Conservation (phyloP, 345 rosid species). For the Dipteronia sinensis region DNA sequence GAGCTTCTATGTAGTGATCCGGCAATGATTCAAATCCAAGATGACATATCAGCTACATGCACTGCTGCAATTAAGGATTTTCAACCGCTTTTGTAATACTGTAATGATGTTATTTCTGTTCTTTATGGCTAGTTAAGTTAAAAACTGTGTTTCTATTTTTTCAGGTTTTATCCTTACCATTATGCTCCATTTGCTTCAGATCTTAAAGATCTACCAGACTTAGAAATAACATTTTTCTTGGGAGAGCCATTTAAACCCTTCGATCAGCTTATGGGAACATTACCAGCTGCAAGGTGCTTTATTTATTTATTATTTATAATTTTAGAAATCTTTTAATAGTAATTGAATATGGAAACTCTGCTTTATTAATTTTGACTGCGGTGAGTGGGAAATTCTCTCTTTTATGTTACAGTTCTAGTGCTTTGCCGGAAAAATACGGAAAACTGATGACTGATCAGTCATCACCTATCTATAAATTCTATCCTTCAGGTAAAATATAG, state of each 20-base stretch:
- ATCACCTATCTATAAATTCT: constrained; percentile 73
- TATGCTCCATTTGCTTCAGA: constrained; percentile 99
- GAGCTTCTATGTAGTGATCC: not conserved
- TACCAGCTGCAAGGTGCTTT: constrained; percentile 90
- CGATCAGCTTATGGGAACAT: constrained; percentile 98
- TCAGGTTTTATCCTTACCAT: constrained; percentile 98
- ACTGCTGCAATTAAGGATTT: constrained; percentile 9
- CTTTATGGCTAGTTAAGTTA: not conserved
- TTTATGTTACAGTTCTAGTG: constrained; percentile 66
- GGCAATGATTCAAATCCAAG: not conserved
- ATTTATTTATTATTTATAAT: not conserved
- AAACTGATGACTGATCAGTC: constrained; percentile 85
- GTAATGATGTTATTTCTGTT: not conserved
- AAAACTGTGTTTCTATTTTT: constrained; percentile 23
- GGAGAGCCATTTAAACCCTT: constrained; percentile 98
- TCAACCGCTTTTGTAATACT: not conserved
- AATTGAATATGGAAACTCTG: not conserved
- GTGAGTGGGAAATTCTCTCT: constrained; percentile 25
- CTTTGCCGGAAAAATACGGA: constrained; percentile 78
- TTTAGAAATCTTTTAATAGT: not conserved
- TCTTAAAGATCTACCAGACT: constrained; percentile 68
- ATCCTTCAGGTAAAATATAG: constrained; percentile 66
- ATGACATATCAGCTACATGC: not conserved
- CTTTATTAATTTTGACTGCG: not conserved
- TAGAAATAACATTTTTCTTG: constrained; percentile 84